Percentiles rank a stretch among this genome's conserved stretches.
Evolutionary conservation across 2,329 filamentous ascomycete species (phyloP).

Genomic region (Sphaceloma murrayae): DNA sequence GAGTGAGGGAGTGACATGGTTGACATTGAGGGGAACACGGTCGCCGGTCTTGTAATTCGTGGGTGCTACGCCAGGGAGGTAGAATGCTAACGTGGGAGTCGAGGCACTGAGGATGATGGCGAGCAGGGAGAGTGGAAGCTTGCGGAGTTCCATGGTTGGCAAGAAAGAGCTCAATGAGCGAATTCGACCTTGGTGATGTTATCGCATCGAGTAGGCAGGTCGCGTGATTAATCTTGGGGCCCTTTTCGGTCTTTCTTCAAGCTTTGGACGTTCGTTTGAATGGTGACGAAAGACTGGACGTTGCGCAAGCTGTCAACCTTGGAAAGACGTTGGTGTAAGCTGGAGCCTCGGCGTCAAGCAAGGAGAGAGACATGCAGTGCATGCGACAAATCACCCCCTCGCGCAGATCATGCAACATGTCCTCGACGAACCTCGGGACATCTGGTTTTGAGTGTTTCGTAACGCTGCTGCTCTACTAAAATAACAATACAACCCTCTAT

Average conservation of each 20-base stretch:
- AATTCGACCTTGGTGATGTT: neutral
- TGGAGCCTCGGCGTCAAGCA: neutral
- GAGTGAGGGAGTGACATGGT: slow-evolving; percentile 78
- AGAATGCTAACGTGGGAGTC: slow-evolving; percentile 57
- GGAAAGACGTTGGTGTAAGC: neutral
- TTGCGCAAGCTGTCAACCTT: neutral
- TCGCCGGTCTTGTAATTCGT: slow-evolving; percentile 79
- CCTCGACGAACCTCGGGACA: no score
- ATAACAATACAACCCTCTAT: no score
- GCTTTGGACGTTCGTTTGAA: no score
- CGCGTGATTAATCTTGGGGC: no score
- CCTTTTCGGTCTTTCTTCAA: no score
- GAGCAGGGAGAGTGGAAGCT: slow-evolving; percentile 21
- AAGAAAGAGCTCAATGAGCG: slow-evolving; percentile 15
- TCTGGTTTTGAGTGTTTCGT: no score
- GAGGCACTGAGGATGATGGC: slow-evolving; percentile 28
- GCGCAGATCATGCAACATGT: no score
- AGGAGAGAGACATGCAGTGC: no score
- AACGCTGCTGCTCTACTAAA: no score
- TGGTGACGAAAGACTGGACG: no score
- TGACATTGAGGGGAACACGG: slow-evolving; percentile 79
- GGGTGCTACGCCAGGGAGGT: slow-evolving; percentile 90
- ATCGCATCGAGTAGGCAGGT: no score
- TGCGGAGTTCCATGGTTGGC: slow-evolving; percentile 21
- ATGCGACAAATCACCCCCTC: no score